phyloP scores from a whole-genome alignment of 2,329 filamentous ascomycete genomes.

The Penicillium sp. region DNA sequence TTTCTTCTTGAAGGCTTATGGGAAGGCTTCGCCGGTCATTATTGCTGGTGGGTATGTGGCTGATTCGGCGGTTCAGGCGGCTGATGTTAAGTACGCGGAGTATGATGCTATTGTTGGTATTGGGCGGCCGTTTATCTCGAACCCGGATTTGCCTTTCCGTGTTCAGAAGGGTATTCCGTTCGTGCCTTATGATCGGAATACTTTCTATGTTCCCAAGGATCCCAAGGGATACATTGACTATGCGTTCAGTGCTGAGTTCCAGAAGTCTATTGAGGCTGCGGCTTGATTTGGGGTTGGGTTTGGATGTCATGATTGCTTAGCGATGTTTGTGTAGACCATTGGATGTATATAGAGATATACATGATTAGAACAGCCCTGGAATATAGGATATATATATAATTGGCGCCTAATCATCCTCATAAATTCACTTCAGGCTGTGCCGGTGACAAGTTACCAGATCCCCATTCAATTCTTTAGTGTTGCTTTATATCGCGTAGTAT shows the following conservation, averaged over 20 bases:
- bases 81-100: slow-evolving; percentile 31
- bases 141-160: slow-evolving; percentile 47
- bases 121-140: slow-evolving; percentile 46
- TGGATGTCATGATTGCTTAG: slow-evolving; percentile 12
- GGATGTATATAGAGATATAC: background rate
- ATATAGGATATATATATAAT: background rate
- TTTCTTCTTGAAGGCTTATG: slow-evolving; percentile 46
- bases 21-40: slow-evolving; percentile 46
- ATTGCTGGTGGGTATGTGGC: slow-evolving; percentile 50
- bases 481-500: slow-evolving; percentile 45
- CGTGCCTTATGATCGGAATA: slow-evolving; percentile 38
- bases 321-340: background rate
- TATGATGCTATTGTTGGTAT: slow-evolving; percentile 38
- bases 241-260: slow-evolving; percentile 34
- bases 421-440: slow-evolving; percentile 44
- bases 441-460: slow-evolving; percentile 60
- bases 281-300: slow-evolving; percentile 15
- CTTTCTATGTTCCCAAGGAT: slow-evolving; percentile 41
- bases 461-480: slow-evolving; percentile 52
- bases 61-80: slow-evolving; percentile 40
- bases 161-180: slow-evolving; percentile 39
- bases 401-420: slow-evolving; percentile 41
- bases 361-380: background rate
- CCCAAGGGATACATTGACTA: slow-evolving; percentile 43
- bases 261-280: slow-evolving; percentile 21